Base-by-base conservation (phyloP, 805 yeast genomes). In the Starmerella gropengiesseri region DNA sequence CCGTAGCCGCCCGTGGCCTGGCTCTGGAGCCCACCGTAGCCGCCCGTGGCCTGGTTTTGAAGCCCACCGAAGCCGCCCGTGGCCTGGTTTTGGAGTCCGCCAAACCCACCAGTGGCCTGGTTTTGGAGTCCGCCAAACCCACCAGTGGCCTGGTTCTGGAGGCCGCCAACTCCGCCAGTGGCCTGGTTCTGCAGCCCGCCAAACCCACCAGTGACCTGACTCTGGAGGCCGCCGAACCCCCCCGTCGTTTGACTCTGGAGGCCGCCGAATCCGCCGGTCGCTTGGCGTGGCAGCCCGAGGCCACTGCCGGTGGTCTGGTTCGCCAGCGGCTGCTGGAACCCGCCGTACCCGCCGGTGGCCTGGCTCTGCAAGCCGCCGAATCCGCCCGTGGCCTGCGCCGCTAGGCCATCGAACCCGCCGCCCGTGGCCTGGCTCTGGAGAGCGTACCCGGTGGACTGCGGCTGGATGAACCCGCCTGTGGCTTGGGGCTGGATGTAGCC, bases 1-100 rank as follows among this genome's bases (percentile, higher is more conserved):
- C 87, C 84, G 3, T 91, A 81, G 18, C 45, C 45, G 20, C 50
- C 50, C 4, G 49, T 49, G 14, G 26, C 4, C 26, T 53, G 55
- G 13, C 46, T 40, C 34, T 45, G 52, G 12, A 37, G 22, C 5
- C 23, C 34, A 12, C 16, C 17, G 34, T 13, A 31, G 13, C 52
- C 50, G 17, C 57, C 55, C 1, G 50, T 53, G 9, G 36, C 20
- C 44, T 53, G 59, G 26, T 43, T 28, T 41, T 52, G 57, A 41
- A 55, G 31, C 4, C 40, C 40, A 16, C 32, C n/a, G n/a, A n/a
- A n/a, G 14, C 20, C 28, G 11, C 64, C 63, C 6, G 60, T 62
- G 2, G 40, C 37, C 47, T 57, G 63, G 4, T 48, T 30, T 40
- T 49, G 51, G 31, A 60, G 38, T 20, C 54, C 26, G 28, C 60